Conservation (phyloP, 1,139 yeast species). For the Blastobotrys capitulatus region DNA sequence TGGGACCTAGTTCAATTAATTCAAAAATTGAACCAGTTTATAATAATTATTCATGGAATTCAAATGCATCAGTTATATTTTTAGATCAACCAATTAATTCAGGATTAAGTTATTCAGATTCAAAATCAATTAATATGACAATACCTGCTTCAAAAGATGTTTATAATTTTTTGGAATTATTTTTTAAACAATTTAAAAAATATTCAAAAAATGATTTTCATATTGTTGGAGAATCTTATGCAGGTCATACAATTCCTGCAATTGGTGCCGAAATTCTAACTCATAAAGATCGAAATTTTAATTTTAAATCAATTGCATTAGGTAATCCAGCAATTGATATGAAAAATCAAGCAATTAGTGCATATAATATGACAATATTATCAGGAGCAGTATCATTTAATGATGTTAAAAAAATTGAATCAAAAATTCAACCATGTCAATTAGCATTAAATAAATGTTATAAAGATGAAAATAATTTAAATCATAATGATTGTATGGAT, state of each 20-base stretch:
- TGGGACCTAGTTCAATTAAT: slow-evolving; percentile 58
- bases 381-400: slow-evolving; percentile 47
- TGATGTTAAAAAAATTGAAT: not conserved
- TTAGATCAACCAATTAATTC: slow-evolving; percentile 72
- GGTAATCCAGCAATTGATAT: slow-evolving; percentile 97
- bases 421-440: not conserved
- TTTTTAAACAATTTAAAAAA: slow-evolving; percentile 88
- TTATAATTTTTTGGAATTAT: slow-evolving; percentile 81
- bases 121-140: slow-evolving; percentile 15
- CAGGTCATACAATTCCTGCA: slow-evolving; percentile 94
- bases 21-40: slow-evolving; percentile 35
- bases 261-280: slow-evolving; percentile 81
- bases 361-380: slow-evolving; percentile 45
- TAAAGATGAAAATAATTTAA: not conserved
- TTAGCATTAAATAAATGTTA: not conserved
- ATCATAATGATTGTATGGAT: not conserved
- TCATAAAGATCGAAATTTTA: slow-evolving; percentile 70
- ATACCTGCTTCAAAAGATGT: slow-evolving; percentile 92
- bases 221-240: slow-evolving; percentile 96
- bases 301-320: slow-evolving; percentile 75
- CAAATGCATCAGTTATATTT: slow-evolving; percentile 62
- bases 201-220: slow-evolving; percentile 71
- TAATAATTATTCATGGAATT: slow-evolving; percentile 67
- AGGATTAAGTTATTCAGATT: slow-evolving; percentile 36
- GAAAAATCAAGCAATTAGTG: slow-evolving; percentile 67